phyloP scores from a whole-genome alignment of 805 yeast genomes.

The Cyberlindnera subsufficiens region DNA sequence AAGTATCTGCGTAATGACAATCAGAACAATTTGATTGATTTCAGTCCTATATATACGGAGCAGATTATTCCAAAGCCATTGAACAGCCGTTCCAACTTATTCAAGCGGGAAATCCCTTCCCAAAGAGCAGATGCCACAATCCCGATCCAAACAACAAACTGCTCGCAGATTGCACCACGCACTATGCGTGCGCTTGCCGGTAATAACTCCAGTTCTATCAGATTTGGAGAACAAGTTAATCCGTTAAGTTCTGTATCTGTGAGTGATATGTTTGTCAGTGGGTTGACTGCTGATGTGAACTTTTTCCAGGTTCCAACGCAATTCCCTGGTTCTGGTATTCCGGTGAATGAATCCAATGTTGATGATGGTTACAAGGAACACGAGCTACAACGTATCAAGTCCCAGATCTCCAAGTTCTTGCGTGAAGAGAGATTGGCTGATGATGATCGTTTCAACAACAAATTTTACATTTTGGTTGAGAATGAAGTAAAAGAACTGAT shows the following conservation, averaged over 20 bases:
- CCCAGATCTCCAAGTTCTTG: slow-evolving; percentile 23
- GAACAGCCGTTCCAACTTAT: slow-evolving; percentile 12
- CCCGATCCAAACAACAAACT: slow-evolving; percentile 18
- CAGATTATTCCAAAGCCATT: slow-evolving; percentile 24
- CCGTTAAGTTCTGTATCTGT: slow-evolving; percentile 18
- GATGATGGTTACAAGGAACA: slow-evolving; percentile 24
- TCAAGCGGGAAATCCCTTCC: slow-evolving; percentile 3
- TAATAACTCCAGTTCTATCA: slow-evolving; percentile 11
- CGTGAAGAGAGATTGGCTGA: slow-evolving; percentile 24
- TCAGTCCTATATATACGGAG: slow-evolving; percentile 20
- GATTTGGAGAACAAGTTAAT: slow-evolving; percentile 12
- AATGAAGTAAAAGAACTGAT: slow-evolving; percentile 24
- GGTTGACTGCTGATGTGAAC: slow-evolving; percentile 19
- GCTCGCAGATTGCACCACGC: slow-evolving; percentile 29
- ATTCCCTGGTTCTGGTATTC: not conserved
- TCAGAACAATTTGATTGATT: slow-evolving; percentile 14
- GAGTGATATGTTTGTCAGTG: slow-evolving; percentile 24
- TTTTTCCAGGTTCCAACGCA: slow-evolving; percentile 2
- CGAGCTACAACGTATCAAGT: slow-evolving; percentile 23
- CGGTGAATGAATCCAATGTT: slow-evolving; percentile 5
- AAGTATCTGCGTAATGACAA: slow-evolving; percentile 23
- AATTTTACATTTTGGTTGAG: slow-evolving; percentile 22
- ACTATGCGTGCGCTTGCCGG: slow-evolving; percentile 25
- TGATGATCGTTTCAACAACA: slow-evolving; percentile 25
- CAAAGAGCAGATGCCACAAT: not conserved